Evolutionary conservation across 1,284 basidiomycete species (phyloP).

Genomic region (Cystobasidium sp.): DNA sequence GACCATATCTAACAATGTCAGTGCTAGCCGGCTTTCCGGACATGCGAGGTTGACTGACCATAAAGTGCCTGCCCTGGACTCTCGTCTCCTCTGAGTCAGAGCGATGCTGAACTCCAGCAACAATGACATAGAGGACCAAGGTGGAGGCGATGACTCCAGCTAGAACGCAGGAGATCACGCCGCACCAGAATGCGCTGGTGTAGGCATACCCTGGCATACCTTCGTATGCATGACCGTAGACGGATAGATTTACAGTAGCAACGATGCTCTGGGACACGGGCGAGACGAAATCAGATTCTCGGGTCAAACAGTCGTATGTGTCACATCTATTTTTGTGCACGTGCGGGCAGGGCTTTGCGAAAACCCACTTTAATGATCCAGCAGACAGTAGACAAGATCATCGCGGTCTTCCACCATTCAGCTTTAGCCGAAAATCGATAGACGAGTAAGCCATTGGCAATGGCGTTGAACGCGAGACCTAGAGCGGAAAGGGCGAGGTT

Average conservation of each 20-base stretch:
- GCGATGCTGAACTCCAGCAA: neutral
- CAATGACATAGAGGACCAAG: constrained; percentile 54
- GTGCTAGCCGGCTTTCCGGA: neutral
- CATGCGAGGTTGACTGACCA: neutral
- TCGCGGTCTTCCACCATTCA: constrained; percentile 55
- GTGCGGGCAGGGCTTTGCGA: no score
- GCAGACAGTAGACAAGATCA: constrained; percentile 56
- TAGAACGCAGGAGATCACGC: constrained; percentile 58
- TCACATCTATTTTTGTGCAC: no score
- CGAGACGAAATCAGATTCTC: constrained; percentile 38
- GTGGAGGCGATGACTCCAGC: constrained; percentile 57
- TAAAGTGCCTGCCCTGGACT: constrained; percentile 21
- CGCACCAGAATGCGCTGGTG: constrained; percentile 60
- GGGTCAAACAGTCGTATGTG: no score
- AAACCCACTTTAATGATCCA: constrained; percentile 59
- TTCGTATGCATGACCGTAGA: constrained; percentile 56
- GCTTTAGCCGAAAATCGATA: constrained; percentile 58
- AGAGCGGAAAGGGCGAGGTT: constrained; percentile 58
- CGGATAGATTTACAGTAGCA: constrained; percentile 58
- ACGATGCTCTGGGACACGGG: constrained; percentile 50
- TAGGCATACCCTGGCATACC: constrained; percentile 55
- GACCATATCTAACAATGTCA: neutral
- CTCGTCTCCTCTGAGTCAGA: neutral
- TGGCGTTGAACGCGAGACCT: constrained; percentile 58
- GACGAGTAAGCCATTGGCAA: constrained; percentile 59